Conservation (phyloP, 208 protist genomes). For the Angomonas deanei region DNA sequence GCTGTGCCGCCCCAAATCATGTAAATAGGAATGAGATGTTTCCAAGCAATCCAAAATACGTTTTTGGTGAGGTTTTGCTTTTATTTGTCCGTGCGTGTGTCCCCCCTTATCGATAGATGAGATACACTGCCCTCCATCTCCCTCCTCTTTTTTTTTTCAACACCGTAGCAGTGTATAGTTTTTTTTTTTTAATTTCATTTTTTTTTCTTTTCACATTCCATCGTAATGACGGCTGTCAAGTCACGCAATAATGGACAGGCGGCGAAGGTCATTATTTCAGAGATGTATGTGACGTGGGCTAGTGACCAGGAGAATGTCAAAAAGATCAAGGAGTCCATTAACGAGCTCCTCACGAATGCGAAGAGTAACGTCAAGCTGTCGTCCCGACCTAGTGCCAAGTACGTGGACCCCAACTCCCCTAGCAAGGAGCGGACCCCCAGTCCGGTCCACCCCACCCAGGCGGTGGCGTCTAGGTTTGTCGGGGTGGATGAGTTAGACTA, state of each 20-base stretch:
- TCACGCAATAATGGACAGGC: constrained; percentile 19
- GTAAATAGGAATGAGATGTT: too few species aligned
- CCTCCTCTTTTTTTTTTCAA: constrained; percentile 2
- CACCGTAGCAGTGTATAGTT: not conserved
- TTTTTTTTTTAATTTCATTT: constrained; percentile 4
- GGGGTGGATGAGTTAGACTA: constrained; percentile 79
- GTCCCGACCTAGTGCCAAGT: constrained; percentile 5
- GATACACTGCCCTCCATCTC: too few species aligned
- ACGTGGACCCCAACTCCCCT: constrained; percentile 13
- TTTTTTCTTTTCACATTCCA: not conserved
- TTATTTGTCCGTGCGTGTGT: constrained; percentile 7
- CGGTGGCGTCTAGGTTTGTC: constrained; percentile 24
- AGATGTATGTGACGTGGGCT: constrained; percentile 70
- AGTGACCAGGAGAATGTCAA: constrained; percentile 40
- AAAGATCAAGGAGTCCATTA: constrained; percentile 45
- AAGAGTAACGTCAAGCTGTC: constrained; percentile 2
- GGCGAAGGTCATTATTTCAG: constrained; percentile 59
- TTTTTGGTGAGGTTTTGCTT: not conserved
- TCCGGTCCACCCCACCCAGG: constrained; percentile 21
- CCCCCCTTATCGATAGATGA: too few species aligned
- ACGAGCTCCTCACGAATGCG: constrained; percentile 22
- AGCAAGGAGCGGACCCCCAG: constrained; percentile 42
- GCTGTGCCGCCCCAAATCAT: not conserved
- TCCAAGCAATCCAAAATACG: too few species aligned
- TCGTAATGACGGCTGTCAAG: not conserved